Conservation (phyloP, 2,329 filamentous ascomycete species). For the Colletotrichum sublineola region DNA sequence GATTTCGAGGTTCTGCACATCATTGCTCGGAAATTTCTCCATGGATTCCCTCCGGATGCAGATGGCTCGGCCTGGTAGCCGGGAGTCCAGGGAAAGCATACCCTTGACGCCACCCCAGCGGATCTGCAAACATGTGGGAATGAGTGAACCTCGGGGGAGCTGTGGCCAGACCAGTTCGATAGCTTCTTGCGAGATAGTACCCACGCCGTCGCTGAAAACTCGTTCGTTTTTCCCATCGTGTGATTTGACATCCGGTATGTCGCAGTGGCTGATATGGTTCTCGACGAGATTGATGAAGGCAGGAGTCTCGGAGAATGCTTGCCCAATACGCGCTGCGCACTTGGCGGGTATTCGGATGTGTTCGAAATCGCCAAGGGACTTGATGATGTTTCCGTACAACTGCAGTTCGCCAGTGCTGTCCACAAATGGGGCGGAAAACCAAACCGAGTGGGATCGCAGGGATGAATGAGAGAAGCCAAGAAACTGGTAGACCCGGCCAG, state of each 20-base stretch:
- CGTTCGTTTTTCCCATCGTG: conserved; percentile 56
- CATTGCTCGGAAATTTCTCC: conserved; percentile 78
- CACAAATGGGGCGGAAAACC: conserved; percentile 68
- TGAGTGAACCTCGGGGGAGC: conserved; percentile 61
- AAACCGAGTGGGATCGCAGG: conserved; percentile 77
- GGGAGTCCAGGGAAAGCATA: conserved; percentile 78
- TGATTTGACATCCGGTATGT: conserved; percentile 67
- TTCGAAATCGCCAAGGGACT: conserved; percentile 63
- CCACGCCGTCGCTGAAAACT: conserved; percentile 84
- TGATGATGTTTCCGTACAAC: conserved; percentile 60
- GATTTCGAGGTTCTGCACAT: conserved; percentile 73
- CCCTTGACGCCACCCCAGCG: conserved; percentile 82
- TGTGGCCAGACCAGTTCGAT: conserved; percentile 70
- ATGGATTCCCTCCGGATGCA: conserved; percentile 77
- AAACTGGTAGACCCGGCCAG: conserved; percentile 73
- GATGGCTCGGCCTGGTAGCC: conserved; percentile 69
- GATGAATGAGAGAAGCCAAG: conserved; percentile 86
- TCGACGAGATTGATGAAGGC: conserved; percentile 67
- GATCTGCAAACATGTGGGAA: conserved; percentile 80
- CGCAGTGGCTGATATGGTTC: conserved; percentile 49
- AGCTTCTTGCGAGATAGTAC: conserved; percentile 75
- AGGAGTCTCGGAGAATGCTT: conserved; percentile 82
- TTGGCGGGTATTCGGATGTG: conserved; percentile 66
- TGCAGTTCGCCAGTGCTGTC: conserved; percentile 51
- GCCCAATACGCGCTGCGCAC: conserved; percentile 71